These are phyloP conservation scores for Macrotyloma uniflorum DNA, from an alignment of 306 rosid genomes.

Conservation along the genomic window DNA sequence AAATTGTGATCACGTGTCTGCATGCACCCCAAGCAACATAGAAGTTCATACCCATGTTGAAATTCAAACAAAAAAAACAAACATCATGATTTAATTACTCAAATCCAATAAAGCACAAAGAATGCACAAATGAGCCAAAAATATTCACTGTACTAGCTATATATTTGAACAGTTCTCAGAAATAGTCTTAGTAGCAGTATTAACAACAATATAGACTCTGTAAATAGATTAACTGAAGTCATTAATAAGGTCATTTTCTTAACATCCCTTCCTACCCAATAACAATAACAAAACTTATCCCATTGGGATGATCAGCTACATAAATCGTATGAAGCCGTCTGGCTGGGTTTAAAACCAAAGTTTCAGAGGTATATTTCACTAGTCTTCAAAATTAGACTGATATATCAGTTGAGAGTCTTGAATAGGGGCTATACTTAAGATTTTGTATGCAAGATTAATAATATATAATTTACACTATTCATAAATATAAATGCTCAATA, in stretches of 20 bases:
- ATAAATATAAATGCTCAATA: no score
- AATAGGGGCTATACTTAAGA: not conserved
- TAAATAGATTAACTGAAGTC: no score
- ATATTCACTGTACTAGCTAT: not conserved
- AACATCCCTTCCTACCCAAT: not conserved
- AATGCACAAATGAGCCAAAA: not conserved
- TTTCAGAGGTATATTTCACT: not conserved
- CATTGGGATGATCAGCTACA: no score
- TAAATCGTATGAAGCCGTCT: no score
- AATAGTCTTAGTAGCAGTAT: not conserved
- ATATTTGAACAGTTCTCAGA: not conserved
- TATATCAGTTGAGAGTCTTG: not conserved
- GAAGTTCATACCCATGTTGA: conserved; percentile 92
- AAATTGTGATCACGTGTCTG: conserved; percentile 94
- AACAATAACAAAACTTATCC: not conserved
- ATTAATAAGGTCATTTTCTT: no score
- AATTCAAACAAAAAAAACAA: conserved; percentile 23
- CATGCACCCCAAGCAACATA: conserved; percentile 89
- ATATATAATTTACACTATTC: not conserved
- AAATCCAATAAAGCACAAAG: not conserved
- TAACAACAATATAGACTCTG: no score
- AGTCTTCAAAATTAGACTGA: not conserved
- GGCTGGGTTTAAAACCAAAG: no score
- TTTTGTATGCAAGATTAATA: not conserved
- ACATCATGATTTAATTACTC: conserved; percentile 1